Evolutionary conservation across 1,284 basidiomycete genomes (phyloP), one percentile per base, ranked within the genome.

Genomic region (Ceratobasidium sp.): DNA sequence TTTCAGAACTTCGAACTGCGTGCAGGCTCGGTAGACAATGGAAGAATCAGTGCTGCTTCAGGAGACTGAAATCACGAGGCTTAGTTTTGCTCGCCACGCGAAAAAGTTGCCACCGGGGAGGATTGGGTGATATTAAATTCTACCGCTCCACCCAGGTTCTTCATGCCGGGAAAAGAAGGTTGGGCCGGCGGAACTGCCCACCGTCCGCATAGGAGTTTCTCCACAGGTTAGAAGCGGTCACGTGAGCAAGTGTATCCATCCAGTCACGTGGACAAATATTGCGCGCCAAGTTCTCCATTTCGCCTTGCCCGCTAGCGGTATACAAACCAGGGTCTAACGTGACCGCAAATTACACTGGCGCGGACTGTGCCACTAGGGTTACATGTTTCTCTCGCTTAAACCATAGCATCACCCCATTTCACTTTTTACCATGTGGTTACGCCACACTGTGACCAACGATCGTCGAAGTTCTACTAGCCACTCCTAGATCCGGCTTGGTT

Each of bases 71-170:
- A 2, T n/a, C 14, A n/a, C 6, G n/a, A n/a, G n/a, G n/a, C 91
- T 89, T 65, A 87, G 55, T 91, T 60, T 89, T 87, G 79, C 91
- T 14, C 90, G 85, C 91, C 90, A 50, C 90, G 90, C 90, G 79
- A 44, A 52, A 59, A 71, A 41, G 30, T 38, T 54, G 64, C 48
- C 44, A 50, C 62, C 55, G 23, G 50, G 41, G 48, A 38, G 38
- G 35, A 10, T 5, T 62, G 69, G 23, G 60, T 14, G 59, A 78
- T 71, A 76, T 73, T 0, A 76, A 68, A 38, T 86, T 44, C 16
- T n/a, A 41, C 20, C n/a, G 5, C n/a, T 5, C 18, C 4, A 2
- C n/a, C 2, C 7, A 23, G 18, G 2, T 20, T 33, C 35, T 64
- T 10, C 3, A 7, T 41, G 16, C 44, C 20, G 60, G 23, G 5